These are phyloP conservation scores for Globisporangium takayamanum DNA, from an alignment of 352 stramenopile genomes.

Conservation along the genomic window DNA sequence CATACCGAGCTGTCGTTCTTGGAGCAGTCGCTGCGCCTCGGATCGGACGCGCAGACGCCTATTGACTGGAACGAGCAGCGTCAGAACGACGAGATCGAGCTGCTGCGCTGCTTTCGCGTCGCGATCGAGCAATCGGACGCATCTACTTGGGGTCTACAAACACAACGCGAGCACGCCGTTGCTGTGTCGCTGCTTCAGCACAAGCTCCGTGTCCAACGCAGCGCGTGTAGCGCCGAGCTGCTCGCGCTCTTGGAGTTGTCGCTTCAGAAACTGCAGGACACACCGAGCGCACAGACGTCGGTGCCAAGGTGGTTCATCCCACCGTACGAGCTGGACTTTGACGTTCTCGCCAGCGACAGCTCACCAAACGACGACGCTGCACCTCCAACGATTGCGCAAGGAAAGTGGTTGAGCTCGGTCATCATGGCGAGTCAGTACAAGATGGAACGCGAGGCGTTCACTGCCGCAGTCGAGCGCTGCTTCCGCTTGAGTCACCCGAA, in stretches of 20 bases:
- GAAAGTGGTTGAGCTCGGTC: constrained; percentile 29
- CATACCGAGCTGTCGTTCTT: constrained; percentile 4
- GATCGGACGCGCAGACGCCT: too few relatives aligned
- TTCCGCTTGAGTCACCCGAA: constrained; percentile 32
- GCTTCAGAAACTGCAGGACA: not conserved
- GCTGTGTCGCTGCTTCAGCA: too few relatives aligned
- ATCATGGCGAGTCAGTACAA: constrained; percentile 6
- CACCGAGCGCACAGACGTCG: not conserved
- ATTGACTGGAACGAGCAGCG: too few relatives aligned
- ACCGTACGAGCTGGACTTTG: constrained; percentile 79
- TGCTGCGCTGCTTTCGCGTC: not conserved
- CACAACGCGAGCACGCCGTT: not conserved
- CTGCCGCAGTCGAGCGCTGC: not conserved
- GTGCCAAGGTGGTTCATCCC: constrained; percentile 53
- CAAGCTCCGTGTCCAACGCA: too few relatives aligned
- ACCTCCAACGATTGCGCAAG: constrained; percentile 2
- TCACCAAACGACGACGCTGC: not conserved
- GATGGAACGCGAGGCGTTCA: not conserved
- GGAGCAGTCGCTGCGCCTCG: not conserved
- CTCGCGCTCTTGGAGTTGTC: not conserved
- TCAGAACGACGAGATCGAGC: too few relatives aligned
- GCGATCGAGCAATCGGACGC: not conserved
- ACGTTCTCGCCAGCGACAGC: constrained; percentile 11
- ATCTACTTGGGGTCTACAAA: not conserved
- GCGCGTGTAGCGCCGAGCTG: not conserved